Base-by-base conservation (phyloP, 2,329 filamentous ascomycete species). In the Huntiella abstrusa region DNA sequence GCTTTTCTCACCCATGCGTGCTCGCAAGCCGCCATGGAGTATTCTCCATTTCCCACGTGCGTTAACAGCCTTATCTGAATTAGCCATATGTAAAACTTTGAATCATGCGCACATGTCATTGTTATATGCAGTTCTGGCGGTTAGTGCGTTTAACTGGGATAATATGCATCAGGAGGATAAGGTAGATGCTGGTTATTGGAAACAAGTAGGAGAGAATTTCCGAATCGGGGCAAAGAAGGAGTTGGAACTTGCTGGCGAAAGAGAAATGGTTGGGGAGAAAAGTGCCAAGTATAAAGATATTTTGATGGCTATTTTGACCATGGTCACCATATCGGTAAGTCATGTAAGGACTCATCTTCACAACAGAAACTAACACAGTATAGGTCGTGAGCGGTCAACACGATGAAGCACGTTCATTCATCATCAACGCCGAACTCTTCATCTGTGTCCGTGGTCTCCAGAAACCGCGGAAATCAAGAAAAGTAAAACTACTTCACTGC, bases 401-500 rank as follows among this genome's bases (percentile, higher is more conserved):
- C 32, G 43, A 49, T 51, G 53, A 61, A 22, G 55, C 59, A 1
- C 58, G 62, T 38, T 59, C 53, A 16, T 65, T 60, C n/a, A 54
- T 61, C 1, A 50, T 67, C 0, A 64, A 66, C 42, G 63, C 64
- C 0, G 64, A 68, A 49, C 58, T 61, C 2, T 59, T 67, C 10
- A 65, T 68, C 4, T 60, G 60, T 1, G 44, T 62, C 5, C 55
- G 57, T 5, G 64, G 66, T 0, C 49, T 67, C 1, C 55, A 56
- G 4, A 58, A 55, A 51, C 22, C 58, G 3, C 54, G 53, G 5
- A 66, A 64, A 35, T 63, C 64, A 1, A 59, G 63, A 12, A 63
- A 65, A 15, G 54, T 60, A 1, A 60, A 65, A 2, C 52, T 68
- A 0, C 53, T 69, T 0, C 66, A 69, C 48, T 65, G 68, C 48